Percentiles rank a stretch among this genome's conserved stretches.
These are phyloP conservation scores for Candida cerambycidarum DNA, from an alignment of 805 yeast genomes.

Conservation along the genomic window DNA sequence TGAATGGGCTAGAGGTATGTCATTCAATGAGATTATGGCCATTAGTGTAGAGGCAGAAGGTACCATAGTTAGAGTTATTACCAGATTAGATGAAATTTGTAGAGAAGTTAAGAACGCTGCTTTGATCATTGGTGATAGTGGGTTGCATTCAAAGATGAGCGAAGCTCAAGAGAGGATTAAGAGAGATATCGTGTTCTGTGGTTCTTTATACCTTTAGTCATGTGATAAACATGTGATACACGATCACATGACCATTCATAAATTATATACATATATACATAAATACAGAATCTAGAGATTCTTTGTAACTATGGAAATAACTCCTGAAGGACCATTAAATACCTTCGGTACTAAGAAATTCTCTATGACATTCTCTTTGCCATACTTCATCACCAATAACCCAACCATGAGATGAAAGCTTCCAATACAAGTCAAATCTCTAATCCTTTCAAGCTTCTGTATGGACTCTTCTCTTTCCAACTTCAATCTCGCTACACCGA, in stretches of 20 bases:
- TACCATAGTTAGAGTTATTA: slow-evolving; percentile 92
- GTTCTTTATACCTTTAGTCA: slow-evolving; percentile 77
- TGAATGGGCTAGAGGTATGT: slow-evolving; percentile 95
- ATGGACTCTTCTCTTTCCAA: slow-evolving; percentile 3
- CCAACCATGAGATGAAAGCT: slow-evolving; percentile 42
- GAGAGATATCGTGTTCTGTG: slow-evolving; percentile 96
- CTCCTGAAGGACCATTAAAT: slow-evolving; percentile 30
- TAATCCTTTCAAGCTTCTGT: neutral
- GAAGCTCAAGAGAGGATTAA: slow-evolving; percentile 93
- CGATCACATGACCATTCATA: too few relatives aligned
- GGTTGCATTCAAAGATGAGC: slow-evolving; percentile 84
- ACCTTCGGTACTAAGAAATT: slow-evolving; percentile 21
- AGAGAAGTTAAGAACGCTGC: slow-evolving; percentile 94
- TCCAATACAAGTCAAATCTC: slow-evolving; percentile 17
- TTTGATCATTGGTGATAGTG: slow-evolving; percentile 88
- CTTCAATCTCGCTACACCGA: neutral
- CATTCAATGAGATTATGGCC: slow-evolving; percentile 88
- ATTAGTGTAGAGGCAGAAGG: slow-evolving; percentile 93
- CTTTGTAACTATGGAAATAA: slow-evolving; percentile 22
- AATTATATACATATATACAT: neutral
- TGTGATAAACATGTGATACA: neutral
- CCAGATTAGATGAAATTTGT: slow-evolving; percentile 91
- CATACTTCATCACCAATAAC: slow-evolving; percentile 28
- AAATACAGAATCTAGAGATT: neutral
- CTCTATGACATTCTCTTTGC: slow-evolving; percentile 22